Percentiles rank a stretch among this genome's conserved stretches.
These are phyloP conservation scores for Tricholoma matsutake DNA, from an alignment of 768 basidiomycete genomes.

Conservation along the genomic window DNA sequence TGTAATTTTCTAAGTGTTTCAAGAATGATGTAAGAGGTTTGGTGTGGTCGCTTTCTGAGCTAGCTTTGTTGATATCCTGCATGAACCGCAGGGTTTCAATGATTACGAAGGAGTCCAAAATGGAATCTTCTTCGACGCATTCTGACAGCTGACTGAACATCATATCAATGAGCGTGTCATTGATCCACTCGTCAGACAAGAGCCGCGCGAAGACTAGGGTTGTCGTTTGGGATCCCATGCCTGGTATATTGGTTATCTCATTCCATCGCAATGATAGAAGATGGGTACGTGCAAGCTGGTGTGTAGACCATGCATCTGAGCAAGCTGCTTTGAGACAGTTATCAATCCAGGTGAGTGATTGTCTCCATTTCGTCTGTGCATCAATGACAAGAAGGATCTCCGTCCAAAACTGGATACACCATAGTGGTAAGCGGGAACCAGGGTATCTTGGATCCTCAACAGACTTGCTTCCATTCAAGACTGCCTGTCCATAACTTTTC, in stretches of 20 bases:
- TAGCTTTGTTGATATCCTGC: slow-evolving; percentile 7
- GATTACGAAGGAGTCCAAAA: slow-evolving; percentile 4
- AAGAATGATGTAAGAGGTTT: slow-evolving; percentile 6
- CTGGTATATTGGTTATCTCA: background rate
- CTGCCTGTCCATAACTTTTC: background rate
- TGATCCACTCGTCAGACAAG: background rate
- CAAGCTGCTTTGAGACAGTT: background rate
- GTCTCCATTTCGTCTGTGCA: background rate
- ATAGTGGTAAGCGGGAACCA: background rate
- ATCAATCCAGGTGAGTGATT: background rate
- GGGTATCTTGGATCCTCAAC: background rate
- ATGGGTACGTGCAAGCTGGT: background rate
- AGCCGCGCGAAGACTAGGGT: slow-evolving; percentile 1
- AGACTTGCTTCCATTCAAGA: slow-evolving; percentile 4
- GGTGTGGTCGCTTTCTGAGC: background rate
- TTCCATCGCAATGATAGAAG: slow-evolving; percentile 3
- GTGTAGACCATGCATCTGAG: background rate
- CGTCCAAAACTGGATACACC: slow-evolving; percentile 1
- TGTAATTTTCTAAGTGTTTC: background rate
- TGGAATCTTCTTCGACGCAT: background rate
- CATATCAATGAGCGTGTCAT: slow-evolving; percentile 6
- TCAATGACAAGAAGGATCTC: background rate
- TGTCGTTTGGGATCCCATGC: background rate
- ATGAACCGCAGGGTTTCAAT: slow-evolving; percentile 10
- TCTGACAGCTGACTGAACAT: slow-evolving; percentile 9